Evolutionary conservation across 805 yeast species (phyloP).

Genomic region (Tetrapisispora taiwanensis): DNA sequence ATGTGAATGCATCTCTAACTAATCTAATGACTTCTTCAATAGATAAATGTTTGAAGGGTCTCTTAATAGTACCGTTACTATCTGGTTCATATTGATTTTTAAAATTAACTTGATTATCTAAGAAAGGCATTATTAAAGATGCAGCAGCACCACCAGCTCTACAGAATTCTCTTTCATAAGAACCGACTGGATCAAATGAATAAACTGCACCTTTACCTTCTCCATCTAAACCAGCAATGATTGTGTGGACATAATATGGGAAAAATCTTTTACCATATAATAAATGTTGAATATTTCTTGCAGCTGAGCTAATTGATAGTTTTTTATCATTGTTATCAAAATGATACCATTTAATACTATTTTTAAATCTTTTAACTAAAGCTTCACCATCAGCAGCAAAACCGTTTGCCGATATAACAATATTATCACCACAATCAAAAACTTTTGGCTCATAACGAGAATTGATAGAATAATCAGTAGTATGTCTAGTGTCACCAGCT

Average conservation of each 20-base stretch:
- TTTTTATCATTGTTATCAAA: constrained; percentile 69
- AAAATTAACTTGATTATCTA: constrained; percentile 94
- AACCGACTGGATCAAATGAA: constrained; percentile 96
- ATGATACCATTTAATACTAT: constrained; percentile 77
- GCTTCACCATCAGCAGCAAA: constrained; percentile 93
- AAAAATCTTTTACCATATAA: constrained; percentile 89
- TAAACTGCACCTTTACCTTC: constrained; percentile 88
- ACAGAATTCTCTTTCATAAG: constrained; percentile 94
- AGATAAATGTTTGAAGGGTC: constrained; percentile 49
- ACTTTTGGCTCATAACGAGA: constrained; percentile 89
- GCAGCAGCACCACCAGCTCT: constrained; percentile 98
- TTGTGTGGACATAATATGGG: constrained; percentile 93
- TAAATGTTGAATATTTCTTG: constrained; percentile 82
- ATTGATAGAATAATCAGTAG: constrained; percentile 87
- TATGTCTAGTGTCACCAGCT: constrained; percentile 98
- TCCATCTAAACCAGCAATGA: constrained; percentile 83
- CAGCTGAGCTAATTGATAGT: constrained; percentile 62
- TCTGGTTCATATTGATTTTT: constrained; percentile 86
- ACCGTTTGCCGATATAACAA: constrained; percentile 87
- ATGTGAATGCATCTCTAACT: constrained; percentile 87
- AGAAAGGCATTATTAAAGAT: constrained; percentile 89
- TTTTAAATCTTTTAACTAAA: constrained; percentile 60
- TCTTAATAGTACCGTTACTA: constrained; percentile 56
- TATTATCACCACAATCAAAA: constrained; percentile 77
- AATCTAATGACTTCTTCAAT: constrained; percentile 79